Conservation (phyloP, 345 rosid species). For the Gossypium anomalum region DNA sequence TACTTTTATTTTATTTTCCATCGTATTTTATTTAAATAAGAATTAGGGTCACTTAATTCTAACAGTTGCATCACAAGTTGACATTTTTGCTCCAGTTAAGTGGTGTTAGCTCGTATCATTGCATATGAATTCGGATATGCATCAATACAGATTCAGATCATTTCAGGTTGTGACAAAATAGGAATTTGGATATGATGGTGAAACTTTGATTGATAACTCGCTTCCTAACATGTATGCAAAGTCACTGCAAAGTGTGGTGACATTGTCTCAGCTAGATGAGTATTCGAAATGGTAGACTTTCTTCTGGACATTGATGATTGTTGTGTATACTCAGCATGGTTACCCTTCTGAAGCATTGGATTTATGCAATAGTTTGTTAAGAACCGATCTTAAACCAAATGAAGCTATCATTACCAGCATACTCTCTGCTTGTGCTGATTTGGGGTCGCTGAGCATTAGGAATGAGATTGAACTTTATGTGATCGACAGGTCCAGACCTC, state of each 20-base stretch:
- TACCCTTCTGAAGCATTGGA: constrained; percentile 30
- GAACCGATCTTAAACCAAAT: constrained; percentile 36
- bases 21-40: too few relatives aligned
- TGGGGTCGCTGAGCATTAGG: constrained; percentile 47
- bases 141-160: background rate
- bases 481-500: constrained; percentile 37
- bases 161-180: constrained; percentile 21
- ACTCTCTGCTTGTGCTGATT: constrained; percentile 46
- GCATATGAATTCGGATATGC: too few relatives aligned
- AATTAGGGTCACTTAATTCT: too few relatives aligned
- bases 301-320: constrained; percentile 53
- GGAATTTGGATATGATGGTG: constrained; percentile 21
- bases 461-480: constrained; percentile 45
- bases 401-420: constrained; percentile 44
- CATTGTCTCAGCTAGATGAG: constrained; percentile 20
- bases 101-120: too few relatives aligned
- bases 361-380: constrained; percentile 44
- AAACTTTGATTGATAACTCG: constrained; percentile 22
- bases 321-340: constrained; percentile 40
- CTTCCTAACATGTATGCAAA: constrained; percentile 24
- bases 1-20: too few relatives aligned
- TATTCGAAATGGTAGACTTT: constrained; percentile 20
- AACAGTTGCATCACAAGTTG: too few relatives aligned
- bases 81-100: too few relatives aligned
- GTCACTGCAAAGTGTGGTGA: constrained; percentile 18